Evolutionary conservation across 1,284 basidiomycete species (phyloP).

Genomic region (Crocinoboletus sp.): DNA sequence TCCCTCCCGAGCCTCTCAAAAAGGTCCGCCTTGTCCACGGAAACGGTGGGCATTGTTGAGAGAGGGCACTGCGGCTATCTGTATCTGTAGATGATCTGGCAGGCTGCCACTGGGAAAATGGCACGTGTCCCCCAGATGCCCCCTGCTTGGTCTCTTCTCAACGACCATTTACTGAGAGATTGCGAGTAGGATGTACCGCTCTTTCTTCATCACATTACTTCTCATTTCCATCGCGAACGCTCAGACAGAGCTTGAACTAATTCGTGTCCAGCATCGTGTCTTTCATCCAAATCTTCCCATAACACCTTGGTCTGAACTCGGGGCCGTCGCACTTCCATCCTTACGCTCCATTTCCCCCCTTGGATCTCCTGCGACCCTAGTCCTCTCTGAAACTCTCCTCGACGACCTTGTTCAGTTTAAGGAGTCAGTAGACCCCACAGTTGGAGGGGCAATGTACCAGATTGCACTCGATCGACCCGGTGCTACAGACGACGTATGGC

Average conservation of each 20-base stretch:
- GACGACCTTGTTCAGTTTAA: constrained; percentile 43
- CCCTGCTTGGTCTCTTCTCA: too few relatives aligned
- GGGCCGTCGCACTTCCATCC: constrained; percentile 32
- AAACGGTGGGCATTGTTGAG: constrained; percentile 83
- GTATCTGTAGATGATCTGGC: too few relatives aligned
- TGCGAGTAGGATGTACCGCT: constrained; percentile 7
- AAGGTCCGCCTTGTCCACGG: constrained; percentile 94
- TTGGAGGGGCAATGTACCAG: constrained; percentile 60
- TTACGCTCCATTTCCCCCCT: constrained; percentile 19
- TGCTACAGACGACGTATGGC: constrained; percentile 49
- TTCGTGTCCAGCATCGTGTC: constrained; percentile 39
- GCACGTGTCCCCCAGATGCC: constrained; percentile 17
- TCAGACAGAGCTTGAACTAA: constrained; percentile 5
- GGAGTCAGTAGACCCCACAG: constrained; percentile 33
- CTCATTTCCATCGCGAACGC: constrained; percentile 11
- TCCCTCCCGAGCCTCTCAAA: constrained; percentile 82
- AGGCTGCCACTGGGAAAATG: too few relatives aligned
- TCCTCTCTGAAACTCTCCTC: constrained; percentile 38
- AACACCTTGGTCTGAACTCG: constrained; percentile 33
- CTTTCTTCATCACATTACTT: constrained; percentile 14
- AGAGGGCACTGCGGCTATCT: constrained; percentile 1
- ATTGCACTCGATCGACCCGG: constrained; percentile 60
- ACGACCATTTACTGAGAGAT: too few relatives aligned
- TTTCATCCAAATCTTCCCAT: constrained; percentile 36
- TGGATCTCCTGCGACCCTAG: constrained; percentile 26